Percentiles rank a stretch among this genome's conserved stretches.
These are phyloP conservation scores for Pythium sp. DNA, from an alignment of 352 stramenopile genomes.

Conservation along the genomic window DNA sequence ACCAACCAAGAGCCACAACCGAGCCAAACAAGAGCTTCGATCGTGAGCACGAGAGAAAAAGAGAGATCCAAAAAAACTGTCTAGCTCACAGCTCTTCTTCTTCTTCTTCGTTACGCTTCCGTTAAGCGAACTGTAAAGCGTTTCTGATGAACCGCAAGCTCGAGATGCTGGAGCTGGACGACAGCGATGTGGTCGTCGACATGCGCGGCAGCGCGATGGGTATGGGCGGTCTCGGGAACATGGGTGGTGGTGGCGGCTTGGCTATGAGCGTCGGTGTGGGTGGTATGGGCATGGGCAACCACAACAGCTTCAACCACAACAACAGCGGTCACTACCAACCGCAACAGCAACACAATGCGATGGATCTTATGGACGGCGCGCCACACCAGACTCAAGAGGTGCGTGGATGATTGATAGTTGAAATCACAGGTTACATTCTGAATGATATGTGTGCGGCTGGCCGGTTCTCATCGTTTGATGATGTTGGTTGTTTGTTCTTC, in stretches of 20 bases:
- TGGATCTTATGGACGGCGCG: conserved; percentile 7
- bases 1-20: not conserved
- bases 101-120: conserved; percentile 10
- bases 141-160: conserved; percentile 70
- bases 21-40: not conserved
- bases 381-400: conserved; percentile 3
- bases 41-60: not conserved
- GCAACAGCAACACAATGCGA: not conserved
- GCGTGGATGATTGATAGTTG: not conserved
- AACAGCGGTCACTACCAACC: conserved; percentile 1
- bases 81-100: not conserved
- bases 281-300: not conserved
- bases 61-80: conserved; percentile 13
- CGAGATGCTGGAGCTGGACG: conserved; percentile 54
- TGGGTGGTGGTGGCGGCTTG: conserved; percentile 16
- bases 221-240: conserved; percentile 25
- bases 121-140: conserved; percentile 7
- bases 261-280: not conserved
- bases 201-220: conserved; percentile 25
- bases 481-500: not conserved
- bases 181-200: conserved; percentile 31
- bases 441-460: conserved; percentile 1
- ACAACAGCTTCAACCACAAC: not conserved
- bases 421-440: not conserved
- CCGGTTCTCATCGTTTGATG: not conserved